Evolutionary conservation across 345 rosid genomes (phyloP), one percentile per base, ranked within the genome.

Genomic region (Tarenaya hassleriana): DNA sequence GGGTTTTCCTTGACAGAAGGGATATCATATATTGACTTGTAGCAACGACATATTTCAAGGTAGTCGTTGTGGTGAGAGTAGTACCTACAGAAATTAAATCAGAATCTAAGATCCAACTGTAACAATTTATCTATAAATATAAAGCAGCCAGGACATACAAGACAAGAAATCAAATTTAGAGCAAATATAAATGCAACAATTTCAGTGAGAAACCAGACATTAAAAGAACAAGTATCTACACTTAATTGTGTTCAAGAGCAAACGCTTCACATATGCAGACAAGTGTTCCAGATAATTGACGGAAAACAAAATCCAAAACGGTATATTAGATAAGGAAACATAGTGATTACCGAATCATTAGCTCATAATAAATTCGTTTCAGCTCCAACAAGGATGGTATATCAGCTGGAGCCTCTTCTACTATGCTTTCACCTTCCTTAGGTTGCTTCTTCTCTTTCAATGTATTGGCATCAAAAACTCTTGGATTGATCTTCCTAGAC

Each of bases 401-500:
- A 76, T 87, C 95, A 55, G 84, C 92, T 33, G 96, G 83, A 56
- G 95, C 91, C 71, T 80, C 96, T 62, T 82, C 96, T 47, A 91
- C 82, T 19, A 86, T 52, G 59, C 68, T 70, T 8, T 80, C 96
- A 56, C 86, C 92, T 75, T 87, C 96, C 63, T 86, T 90, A 10
- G 94, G 91, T 60, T 84, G 86, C 71, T 84, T 90, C 66, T 83
- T 82, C 54, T 73, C 91, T 56, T 90, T 83, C 10, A 79, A 65
- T 57, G 75, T 60, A 63, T 83, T 88, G 39, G 53, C 81, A 50
- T 78, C 77, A 74, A 90, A 86, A 5, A 82, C 97, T 69, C 88
- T 75, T 1, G 91, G 75, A 47, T 79, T 90, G 58, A 90, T 80
- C 81, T 78, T 90, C 81, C 87, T 87, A 8, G 95, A 84, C 34